Conservation (phyloP, 2,329 filamentous ascomycete species). For the Clathrospora elynae region DNA sequence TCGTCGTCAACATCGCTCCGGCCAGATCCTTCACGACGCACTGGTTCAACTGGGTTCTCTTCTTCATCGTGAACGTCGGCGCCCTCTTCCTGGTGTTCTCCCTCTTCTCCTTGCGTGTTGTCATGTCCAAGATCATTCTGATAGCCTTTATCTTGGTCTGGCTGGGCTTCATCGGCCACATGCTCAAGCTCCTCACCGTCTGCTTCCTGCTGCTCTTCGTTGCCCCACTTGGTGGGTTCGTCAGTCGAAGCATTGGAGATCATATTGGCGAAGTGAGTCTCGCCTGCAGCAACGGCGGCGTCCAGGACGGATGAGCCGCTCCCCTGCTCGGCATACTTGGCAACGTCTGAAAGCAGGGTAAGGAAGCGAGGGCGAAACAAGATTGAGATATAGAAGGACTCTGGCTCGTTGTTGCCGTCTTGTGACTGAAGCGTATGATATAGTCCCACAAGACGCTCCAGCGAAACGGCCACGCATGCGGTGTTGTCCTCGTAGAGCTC, state of each 20-base stretch:
- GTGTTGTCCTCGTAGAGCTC: constrained; percentile 42
- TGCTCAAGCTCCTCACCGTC: constrained; percentile 12
- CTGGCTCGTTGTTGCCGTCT: constrained; percentile 59
- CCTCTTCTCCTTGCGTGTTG: constrained; percentile 2
- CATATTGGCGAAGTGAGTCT: constrained; percentile 32
- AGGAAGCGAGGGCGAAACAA: constrained; percentile 60
- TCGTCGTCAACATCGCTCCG: background rate
- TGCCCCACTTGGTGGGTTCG: constrained; percentile 29
- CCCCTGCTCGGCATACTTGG: constrained; percentile 59
- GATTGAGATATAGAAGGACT: constrained; percentile 64
- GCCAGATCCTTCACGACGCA: constrained; percentile 3
- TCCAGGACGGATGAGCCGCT: constrained; percentile 61
- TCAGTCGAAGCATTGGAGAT: constrained; percentile 26
- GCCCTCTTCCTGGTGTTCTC: constrained; percentile 8
- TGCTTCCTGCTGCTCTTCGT: constrained; percentile 16
- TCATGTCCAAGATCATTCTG: constrained; percentile 7
- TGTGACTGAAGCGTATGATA: constrained; percentile 65
- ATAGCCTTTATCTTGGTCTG: constrained; percentile 5
- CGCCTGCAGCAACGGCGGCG: constrained; percentile 34
- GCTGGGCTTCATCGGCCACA: constrained; percentile 5
- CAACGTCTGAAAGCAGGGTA: constrained; percentile 59
- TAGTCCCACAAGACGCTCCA: constrained; percentile 61
- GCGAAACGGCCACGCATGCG: constrained; percentile 34
- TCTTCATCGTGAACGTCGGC: background rate
- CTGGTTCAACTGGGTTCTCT: background rate